Evolutionary conservation across 768 basidiomycete species (phyloP), one percentile per base, ranked within the genome.

Genomic region (Mycena rosella): DNA sequence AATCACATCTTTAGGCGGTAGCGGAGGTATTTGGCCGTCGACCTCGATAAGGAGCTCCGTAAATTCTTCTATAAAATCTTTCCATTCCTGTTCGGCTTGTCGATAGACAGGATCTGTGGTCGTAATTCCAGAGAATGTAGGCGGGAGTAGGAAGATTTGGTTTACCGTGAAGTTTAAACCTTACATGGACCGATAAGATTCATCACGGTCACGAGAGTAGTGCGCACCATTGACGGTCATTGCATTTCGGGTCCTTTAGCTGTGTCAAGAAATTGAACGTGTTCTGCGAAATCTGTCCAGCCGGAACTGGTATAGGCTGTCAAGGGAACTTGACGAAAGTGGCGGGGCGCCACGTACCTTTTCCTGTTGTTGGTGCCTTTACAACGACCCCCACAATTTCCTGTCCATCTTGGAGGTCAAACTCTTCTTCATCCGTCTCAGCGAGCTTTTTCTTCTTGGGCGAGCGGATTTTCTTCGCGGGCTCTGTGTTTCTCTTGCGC

Each of bases 1-100:
- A 61, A 94, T 89, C 26, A 97, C 86, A 72, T 99, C 97, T 74
- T 96, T 96, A 0, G 94, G 88, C 0, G 98, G 98, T 2, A 99
- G 82, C 10, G 88, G 89, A 0, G 98, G 97, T 0, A 99, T 87
- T 73, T 98, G 89, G 20, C 88, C 80, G 76, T 99, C 97, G 1
- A 88, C 89, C 49, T 90, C 90, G 30, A 85, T 82, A 18, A 97
- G 82, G 30, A 87, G 78, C 14, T 87, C 82, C 1, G 91, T 91
- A 74, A 96, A 89, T 0, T 80, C 68, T 45, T 65, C 70, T 22
- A 71, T 44, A 30, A 71, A 98, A 40, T 84, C 87, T 74, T 92
- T 93, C 91, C 94, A 98, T 78, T 98, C 95, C 72, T 90, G 87
- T 77, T 97, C 96, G 1, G 94, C 94, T 24, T 85, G 86, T 24